Evolutionary conservation across 2,329 filamentous ascomycete species (phyloP), one percentile per base, ranked within the genome.

Genomic region (Fusarium sp.): DNA sequence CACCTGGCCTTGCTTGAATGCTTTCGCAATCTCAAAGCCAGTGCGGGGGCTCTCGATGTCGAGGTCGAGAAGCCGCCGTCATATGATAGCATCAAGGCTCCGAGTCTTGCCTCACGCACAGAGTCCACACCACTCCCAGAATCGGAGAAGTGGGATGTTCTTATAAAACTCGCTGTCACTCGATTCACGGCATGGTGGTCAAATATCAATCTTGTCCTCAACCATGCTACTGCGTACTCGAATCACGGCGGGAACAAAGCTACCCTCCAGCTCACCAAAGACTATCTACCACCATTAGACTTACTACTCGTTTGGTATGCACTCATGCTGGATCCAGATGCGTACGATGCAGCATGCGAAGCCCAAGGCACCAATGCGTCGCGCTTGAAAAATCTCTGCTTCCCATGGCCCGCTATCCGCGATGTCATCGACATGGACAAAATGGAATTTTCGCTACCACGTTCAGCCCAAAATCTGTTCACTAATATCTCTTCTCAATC

Each of bases 1-100:
- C 64, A 67, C 47, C 20, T 67, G 4, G 63, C 63, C 5, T 39
- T 67, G 20, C 51, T 67, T 4, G 64, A 67, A 18, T 67, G 64
- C 11, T 67, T 67, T 4, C 58, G 64, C 11, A 35, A 42, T 5
- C 25, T 67, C 6, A 66, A 37, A 15, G 37, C 47, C 10, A 53
- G 45, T 9, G 63, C 64, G 3, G 40, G 35, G 15, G 58, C 39
- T 15, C 64, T 67, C 11, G 29, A 64, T 9, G 27, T 67, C 5
- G 20, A 42, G 11, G 3, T 67, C 1, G 15, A 45, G 14, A 29
- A 45, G 9, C 63, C 54, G 11, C 64, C 64, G 14, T 23, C 43
- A 10, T 67, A 67, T 11, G n/a, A 57, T 0, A 43, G 11, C 1
- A n/a, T 17, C 35, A 50, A 67, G 6, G 50, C 52, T 1, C 10